phyloP scores from a whole-genome alignment of 148 eudicot genomes.

The Chenopodium formosanum region DNA sequence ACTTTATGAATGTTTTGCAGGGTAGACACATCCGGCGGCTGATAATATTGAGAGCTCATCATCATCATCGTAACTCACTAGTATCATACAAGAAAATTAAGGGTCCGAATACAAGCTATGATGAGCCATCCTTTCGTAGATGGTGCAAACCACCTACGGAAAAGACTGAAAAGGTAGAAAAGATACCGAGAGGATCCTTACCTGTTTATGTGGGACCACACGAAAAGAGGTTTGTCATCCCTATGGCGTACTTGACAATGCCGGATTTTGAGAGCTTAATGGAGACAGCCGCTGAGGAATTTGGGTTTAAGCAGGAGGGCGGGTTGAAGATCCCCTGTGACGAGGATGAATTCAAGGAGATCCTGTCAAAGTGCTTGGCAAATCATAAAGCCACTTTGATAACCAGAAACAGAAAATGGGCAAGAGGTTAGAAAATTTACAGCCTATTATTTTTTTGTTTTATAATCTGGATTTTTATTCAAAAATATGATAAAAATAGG shows the following conservation, averaged over 20 bases:
- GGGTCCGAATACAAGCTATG: background rate
- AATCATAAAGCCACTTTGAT: conserved; percentile 6
- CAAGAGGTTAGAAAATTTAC: background rate
- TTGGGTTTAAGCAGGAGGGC: conserved; percentile 25
- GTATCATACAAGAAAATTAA: background rate
- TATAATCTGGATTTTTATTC: background rate
- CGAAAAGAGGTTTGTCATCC: conserved; percentile 21
- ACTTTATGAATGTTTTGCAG: background rate
- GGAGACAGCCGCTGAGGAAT: conserved; percentile 26
- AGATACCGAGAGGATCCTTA: conserved; percentile 22
- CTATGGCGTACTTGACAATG: conserved; percentile 17
- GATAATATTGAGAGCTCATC: background rate
- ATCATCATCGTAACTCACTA: background rate
- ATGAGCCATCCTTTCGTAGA: background rate
- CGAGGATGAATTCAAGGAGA: conserved; percentile 24
- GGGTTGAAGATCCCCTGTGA: conserved; percentile 30
- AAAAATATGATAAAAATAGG: background rate
- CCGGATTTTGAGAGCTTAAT: conserved; percentile 19
- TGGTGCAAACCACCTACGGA: conserved; percentile 1
- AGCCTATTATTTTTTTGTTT: background rate
- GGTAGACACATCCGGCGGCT: background rate
- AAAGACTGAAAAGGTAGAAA: conserved; percentile 2
- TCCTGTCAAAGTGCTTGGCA: conserved; percentile 22
- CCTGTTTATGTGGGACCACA: conserved; percentile 27
- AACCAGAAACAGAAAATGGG: conserved; percentile 10